Base-by-base conservation (phyloP, 2,329 filamentous ascomycete genomes). In the Cercospora sesami region DNA sequence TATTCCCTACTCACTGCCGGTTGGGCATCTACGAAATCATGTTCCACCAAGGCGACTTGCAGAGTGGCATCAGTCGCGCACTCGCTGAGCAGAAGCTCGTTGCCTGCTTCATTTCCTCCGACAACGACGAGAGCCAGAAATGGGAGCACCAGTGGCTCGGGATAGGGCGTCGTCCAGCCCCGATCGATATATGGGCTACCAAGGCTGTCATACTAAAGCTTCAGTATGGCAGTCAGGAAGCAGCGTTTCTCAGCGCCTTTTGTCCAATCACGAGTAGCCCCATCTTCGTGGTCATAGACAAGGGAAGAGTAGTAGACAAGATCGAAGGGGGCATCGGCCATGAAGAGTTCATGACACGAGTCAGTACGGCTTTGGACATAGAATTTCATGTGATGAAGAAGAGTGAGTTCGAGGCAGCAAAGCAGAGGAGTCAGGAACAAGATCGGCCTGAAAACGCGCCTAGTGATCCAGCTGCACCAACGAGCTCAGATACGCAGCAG, bases 21-120 rank as follows among this genome's bases (percentile, higher is more conserved):
- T 21, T 26, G 30, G 7, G 28, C 12, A 21, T 26, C 45, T 9
- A 30, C 60, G 8, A 30, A n/a, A 51, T 70, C 51, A 94, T 96
- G 90, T 97, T 97, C 80, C 94, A 93, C 78, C 76, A 89, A 68
- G 94, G 93, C 18, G 89, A 88, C 69, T 81, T 97, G 21, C 91
- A 96, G 75, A 90, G 90, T 75, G 94, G 92, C 67, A 96, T 97
- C 73, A 85, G 86, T 33, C 83, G 87, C 21, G 93, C 94, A 12
- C 85, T 97, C 6, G 86, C 87, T 68, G 84, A 94, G 78, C 83
- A 87, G 68, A 96, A 94, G 79, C 85, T 91, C 18, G 91, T 97
- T 0, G 86, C 91, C 31, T 96, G 93, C 81, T 96, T 97, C 79
- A 90, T 97, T 33, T 87, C 89, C 39, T 61, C 69, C 64, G 92